These are phyloP conservation scores for Strobilomyces dryophilus DNA, from an alignment of 768 basidiomycete species.

Conservation along the genomic window DNA sequence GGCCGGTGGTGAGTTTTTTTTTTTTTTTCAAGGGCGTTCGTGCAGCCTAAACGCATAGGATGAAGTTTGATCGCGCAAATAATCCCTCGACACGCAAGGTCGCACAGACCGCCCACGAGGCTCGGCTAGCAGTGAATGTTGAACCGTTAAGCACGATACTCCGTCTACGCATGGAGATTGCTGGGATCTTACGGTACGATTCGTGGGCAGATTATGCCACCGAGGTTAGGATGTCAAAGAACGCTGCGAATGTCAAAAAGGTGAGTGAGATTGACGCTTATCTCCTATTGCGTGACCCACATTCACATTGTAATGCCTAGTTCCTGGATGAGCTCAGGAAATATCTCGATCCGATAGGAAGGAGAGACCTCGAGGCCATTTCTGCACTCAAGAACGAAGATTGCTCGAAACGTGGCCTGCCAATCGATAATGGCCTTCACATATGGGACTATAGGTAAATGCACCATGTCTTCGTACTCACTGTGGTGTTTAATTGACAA, in stretches of 20 bases:
- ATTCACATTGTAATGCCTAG: conserved; percentile 29
- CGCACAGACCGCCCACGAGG: conserved; percentile 63
- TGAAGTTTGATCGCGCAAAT: conserved; percentile 71
- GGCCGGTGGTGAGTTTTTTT: conserved; percentile 55
- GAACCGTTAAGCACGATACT: conserved; percentile 67
- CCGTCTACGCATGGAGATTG: conserved; percentile 64
- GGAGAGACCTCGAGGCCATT: conserved; percentile 60
- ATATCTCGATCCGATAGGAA: conserved; percentile 68
- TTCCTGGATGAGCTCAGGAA: conserved; percentile 72
- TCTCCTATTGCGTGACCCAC: background rate
- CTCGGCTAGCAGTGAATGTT: conserved; percentile 61
- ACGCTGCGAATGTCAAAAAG: conserved; percentile 50
- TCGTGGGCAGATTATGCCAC: conserved; percentile 84
- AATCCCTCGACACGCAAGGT: conserved; percentile 62
- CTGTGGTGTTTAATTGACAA: background rate
- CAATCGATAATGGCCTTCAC: conserved; percentile 66
- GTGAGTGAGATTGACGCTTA: conserved; percentile 30
- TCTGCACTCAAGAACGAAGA: conserved; percentile 73
- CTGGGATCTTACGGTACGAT: conserved; percentile 61
- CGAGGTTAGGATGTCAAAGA: conserved; percentile 81
- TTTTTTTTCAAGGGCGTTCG: background rate
- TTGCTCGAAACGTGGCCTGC: conserved; percentile 50
- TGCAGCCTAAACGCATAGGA: background rate
- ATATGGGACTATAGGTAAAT: conserved; percentile 77
- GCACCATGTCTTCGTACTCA: conserved; percentile 13